Base-by-base conservation (phyloP, 1,284 basidiomycete species). In the Ceratorhiza oryzae-sativae region DNA sequence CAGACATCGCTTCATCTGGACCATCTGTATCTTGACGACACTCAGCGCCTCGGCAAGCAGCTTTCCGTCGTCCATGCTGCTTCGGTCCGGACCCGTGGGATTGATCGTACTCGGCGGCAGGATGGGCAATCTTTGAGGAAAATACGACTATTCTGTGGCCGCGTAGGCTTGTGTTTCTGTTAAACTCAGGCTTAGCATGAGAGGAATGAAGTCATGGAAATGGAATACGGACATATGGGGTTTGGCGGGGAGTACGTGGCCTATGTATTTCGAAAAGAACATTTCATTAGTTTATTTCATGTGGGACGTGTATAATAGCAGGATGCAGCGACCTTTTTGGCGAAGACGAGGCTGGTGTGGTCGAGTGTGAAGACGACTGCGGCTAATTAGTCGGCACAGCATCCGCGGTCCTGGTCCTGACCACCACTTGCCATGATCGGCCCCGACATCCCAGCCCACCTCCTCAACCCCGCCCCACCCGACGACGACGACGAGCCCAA, bases 1-100 rank as follows among this genome's bases (percentile, higher is more conserved):
- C 74, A 97, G 86, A 81, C 95, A 91, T 78, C 94, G 85, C 83
- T 93, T 94, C 90, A 97, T 95, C 82, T 95, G 93, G 76, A 93
- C 90, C 58, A 93, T 91, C 82, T 97, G 94, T 45, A 95, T 89
- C 85, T 96, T 96, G 81, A 97, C 93, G 53, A 90, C 93, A 79
- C 86, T 89, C 56, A 94, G 83, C 34, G 91, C 91, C 80, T 94
- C 92, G 79, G 89, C 88, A 77, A 94, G 87, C 76, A 93, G 83
- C 80, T 93, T 93, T 59, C 88, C 91, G 71, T 78, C 77, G 39
- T 73, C 72, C 63, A 67, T 67, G 45, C 30, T 63, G 41, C 49
- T 51, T 2, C 41, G 41, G 41, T 42, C 59, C 25, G 41, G 59
- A 61, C 23, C 39, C 59, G 59, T 61, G 59, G 59, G 59, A 61